Base-by-base conservation (phyloP, 345 rosid species). In the Lumnitzera racemosa region DNA sequence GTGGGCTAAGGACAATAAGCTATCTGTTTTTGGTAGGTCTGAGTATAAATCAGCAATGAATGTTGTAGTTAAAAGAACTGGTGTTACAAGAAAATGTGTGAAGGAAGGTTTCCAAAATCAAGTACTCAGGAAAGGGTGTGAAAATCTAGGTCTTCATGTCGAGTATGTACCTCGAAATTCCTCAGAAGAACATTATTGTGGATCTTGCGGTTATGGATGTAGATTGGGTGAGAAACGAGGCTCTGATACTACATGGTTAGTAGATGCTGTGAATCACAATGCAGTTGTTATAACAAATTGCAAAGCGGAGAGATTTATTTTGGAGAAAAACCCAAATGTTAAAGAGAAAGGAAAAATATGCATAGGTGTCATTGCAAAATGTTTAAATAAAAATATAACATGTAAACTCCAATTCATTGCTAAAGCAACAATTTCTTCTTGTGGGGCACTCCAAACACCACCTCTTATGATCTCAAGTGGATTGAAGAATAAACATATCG, bases 161-260 rank as follows among this genome's bases (percentile, higher is more conserved):
- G 67, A 72, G 15, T 53, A 53, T 0, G 91, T 89, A 13, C 73
- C 90, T 0, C 61, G 95, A 24, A 89, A 94, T 76, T 86, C 96
- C 16, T 86, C 97, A 0, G 83, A 84, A 65, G 66, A 51, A 11
- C 99, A 94, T 76, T 87, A 76, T 25, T 94, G 97, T 15, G 96
- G 99, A 43, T 81, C 85, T 9, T 94, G 99, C 46, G 81, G 94
- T 46, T 76, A 81, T 60, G 99, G 99, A 13, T 89, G 99, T 48
- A 78, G 61, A 65, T 72, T 59, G 49, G 97, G 97, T 51, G 99
- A 94, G 53, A 94, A 94, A 69, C 81, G 66, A 64, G 97, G 99
- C 60, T 83, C 90, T 4, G 91, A 94, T 49, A 51, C 52, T 5
- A 87, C 95, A 11, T 94, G 99, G 99, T 74, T 94, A 36, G 87